Evolutionary conservation across 306 rosid genomes (phyloP).

Genomic region (Trifolium pratense): DNA sequence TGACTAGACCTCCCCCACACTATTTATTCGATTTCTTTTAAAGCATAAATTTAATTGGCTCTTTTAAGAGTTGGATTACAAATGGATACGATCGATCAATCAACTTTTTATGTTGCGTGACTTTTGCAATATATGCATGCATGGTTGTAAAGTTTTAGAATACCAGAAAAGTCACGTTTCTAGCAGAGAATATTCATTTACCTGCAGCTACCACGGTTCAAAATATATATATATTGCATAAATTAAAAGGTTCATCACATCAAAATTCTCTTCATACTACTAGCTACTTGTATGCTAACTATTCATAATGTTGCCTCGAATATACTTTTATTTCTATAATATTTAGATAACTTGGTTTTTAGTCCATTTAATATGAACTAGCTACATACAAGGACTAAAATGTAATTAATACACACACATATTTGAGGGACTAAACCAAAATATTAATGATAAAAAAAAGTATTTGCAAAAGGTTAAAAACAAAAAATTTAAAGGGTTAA

Average conservation of each 20-base stretch:
- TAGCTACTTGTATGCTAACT: no score
- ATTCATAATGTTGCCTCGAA: no score
- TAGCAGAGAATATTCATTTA: conserved; percentile 51
- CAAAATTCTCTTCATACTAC: conserved; percentile 6
- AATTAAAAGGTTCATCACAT: conserved; percentile 32
- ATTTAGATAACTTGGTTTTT: no score
- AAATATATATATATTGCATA: conserved; percentile 5
- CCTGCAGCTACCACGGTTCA: conserved; percentile 25
- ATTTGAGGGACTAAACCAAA: no score
- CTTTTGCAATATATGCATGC: conserved; percentile 40
- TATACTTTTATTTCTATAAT: no score
- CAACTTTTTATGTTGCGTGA: conserved; percentile 27
- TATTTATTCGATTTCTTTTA: conserved; percentile 40
- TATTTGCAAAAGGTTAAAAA: no score
- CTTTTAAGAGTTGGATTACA: conserved; percentile 36
- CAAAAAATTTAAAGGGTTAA: no score
- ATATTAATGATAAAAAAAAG: no score
- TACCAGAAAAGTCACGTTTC: conserved; percentile 44
- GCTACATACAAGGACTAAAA: no score
- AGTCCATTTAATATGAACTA: no score
- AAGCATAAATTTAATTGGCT: conserved; percentile 53
- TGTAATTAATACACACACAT: no score
- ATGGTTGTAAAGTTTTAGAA: conserved; percentile 55
- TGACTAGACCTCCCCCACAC: conserved; percentile 41
- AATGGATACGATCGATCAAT: conserved; percentile 39